Conservation (phyloP, 2,329 filamentous ascomycete genomes). For the Chaetomiaceae sp. region DNA sequence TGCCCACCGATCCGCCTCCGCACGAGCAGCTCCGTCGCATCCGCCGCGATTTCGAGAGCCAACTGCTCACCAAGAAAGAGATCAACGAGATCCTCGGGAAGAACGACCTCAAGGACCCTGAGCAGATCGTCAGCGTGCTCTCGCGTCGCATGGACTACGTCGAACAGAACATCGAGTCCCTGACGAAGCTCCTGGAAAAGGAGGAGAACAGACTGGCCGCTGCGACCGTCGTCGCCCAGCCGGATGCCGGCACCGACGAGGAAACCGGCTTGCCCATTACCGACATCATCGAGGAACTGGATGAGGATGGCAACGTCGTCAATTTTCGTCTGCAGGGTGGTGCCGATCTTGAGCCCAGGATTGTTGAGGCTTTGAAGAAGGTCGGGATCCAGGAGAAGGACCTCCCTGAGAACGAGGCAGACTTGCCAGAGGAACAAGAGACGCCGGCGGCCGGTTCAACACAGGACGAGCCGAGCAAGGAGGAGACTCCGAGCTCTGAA, state of each 20-base stretch:
- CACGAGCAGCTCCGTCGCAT: conserved; percentile 53
- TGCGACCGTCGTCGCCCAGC: conserved; percentile 54
- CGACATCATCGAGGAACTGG: conserved; percentile 87
- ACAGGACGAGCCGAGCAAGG: not conserved
- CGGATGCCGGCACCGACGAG: conserved; percentile 50
- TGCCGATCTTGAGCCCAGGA: conserved; percentile 59
- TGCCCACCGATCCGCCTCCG: conserved; percentile 41
- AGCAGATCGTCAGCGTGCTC: conserved; percentile 64
- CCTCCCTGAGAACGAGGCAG: conserved; percentile 17
- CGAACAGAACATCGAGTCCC: conserved; percentile 67
- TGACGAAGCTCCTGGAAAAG: conserved; percentile 66
- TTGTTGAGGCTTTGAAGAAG: conserved; percentile 70
- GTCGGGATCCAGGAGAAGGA: conserved; percentile 59
- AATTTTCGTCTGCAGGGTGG: conserved; percentile 63
- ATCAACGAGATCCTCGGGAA: conserved; percentile 46
- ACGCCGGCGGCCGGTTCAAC: not conserved
- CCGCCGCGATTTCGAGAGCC: conserved; percentile 55
- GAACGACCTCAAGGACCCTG: conserved; percentile 44
- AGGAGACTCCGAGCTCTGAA: not conserved
- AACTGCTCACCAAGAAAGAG: conserved; percentile 57
- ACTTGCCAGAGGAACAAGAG: conserved; percentile 17
- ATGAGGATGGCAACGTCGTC: conserved; percentile 83
- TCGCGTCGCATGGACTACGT: conserved; percentile 84
- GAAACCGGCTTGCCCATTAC: conserved; percentile 73
- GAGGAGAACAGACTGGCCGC: conserved; percentile 67